Conservation (phyloP, 2,329 filamentous ascomycete genomes). For the Trichoderma afroharzianum region DNA sequence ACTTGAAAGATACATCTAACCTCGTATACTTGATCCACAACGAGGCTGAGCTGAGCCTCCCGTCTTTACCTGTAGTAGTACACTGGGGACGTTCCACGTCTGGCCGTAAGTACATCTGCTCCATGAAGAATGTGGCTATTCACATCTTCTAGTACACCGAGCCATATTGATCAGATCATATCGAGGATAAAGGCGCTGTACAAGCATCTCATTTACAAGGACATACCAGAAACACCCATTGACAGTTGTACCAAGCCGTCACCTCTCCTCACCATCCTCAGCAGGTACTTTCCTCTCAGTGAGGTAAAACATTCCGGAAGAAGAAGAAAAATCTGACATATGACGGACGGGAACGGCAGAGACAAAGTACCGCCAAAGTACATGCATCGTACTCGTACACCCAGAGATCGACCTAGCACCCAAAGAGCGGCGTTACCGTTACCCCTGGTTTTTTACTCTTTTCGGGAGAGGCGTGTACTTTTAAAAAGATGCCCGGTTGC, state of each 20-base stretch:
- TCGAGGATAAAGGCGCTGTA: background rate
- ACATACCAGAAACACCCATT: background rate
- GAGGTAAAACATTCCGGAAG: background rate
- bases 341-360: background rate
- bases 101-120: background rate
- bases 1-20: background rate
- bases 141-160: background rate
- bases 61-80: background rate
- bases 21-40: background rate
- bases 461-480: background rate
- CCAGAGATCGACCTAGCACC: background rate
- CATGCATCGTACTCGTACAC: background rate
- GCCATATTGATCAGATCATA: background rate
- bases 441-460: constrained; percentile 1
- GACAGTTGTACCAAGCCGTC: background rate
- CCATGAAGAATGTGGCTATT: background rate
- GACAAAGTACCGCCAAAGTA: background rate
- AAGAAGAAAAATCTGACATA: background rate
- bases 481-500: background rate
- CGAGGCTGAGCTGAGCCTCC: background rate
- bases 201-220: background rate
- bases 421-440: background rate
- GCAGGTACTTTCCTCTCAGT: background rate
- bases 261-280: background rate
- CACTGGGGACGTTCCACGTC: background rate